Conservation (phyloP, 176 grass and related monocot genomes). For the Coix lacrymajobi region DNA sequence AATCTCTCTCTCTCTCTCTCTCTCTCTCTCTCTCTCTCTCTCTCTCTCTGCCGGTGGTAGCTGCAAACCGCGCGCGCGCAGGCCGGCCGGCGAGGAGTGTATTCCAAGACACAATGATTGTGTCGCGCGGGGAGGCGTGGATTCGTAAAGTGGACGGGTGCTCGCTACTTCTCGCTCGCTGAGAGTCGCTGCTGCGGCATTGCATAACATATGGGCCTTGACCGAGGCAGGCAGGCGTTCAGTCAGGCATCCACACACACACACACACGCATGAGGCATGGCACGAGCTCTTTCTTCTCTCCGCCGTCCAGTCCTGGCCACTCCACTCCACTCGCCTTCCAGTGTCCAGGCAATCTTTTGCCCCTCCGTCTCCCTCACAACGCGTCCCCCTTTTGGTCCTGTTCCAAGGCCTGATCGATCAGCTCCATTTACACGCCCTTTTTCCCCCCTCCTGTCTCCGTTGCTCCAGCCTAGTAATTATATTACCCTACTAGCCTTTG, state of each 20-base stretch:
- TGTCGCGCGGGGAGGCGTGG: constrained; percentile 89
- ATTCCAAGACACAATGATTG: constrained; percentile 98
- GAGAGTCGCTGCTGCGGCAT: neutral
- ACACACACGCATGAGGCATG: neutral
- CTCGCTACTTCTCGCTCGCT: neutral
- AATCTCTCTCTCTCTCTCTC: too few relatives aligned
- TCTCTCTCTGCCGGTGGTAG: neutral
- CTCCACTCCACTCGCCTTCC: constrained; percentile 11
- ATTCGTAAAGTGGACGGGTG: constrained; percentile 56
- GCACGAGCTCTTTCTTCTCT: neutral
- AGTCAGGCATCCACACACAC: neutral
- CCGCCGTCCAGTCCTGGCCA: constrained; percentile 27
- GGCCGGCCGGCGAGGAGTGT: constrained; percentile 56
- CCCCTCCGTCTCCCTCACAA: neutral
- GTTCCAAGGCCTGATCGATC: constrained; percentile 43
- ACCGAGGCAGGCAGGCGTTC: constrained; percentile 44
- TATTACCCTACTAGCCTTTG: constrained; percentile 78
- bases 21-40: too few relatives aligned
- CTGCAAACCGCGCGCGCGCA: neutral
- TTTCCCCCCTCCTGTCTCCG: constrained; percentile 45
- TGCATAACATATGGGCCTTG: constrained; percentile 76
- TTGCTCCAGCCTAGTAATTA: constrained; percentile 67
- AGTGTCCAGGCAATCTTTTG: constrained; percentile 37
- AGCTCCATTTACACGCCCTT: constrained; percentile 43
- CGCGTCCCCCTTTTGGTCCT: constrained; percentile 1